Percentiles rank a stretch among this genome's conserved stretches.
phyloP scores from a whole-genome alignment of 2,329 filamentous ascomycete genomes.

The Sporothrix brasiliensis region DNA sequence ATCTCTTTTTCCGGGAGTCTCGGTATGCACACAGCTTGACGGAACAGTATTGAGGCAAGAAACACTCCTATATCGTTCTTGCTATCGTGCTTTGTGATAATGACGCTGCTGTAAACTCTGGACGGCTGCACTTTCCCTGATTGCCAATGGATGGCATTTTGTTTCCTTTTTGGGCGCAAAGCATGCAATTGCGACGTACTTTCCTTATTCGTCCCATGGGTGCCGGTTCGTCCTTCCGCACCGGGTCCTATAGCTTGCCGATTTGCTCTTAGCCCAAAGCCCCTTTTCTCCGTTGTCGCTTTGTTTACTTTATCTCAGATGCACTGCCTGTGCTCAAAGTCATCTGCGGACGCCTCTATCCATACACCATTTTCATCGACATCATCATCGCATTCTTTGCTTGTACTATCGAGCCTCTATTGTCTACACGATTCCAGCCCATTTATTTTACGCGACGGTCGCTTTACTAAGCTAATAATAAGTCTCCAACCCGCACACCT shows the following conservation, averaged over 20 bases:
- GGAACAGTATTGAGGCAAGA: background rate
- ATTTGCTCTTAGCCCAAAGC: background rate
- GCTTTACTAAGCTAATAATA: background rate
- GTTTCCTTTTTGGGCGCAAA: constrained; percentile 8
- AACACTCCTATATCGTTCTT: background rate
- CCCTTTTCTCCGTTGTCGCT: background rate
- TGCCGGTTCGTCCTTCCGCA: background rate
- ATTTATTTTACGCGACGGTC: no score
- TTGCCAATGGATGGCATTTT: background rate
- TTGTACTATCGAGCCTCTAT: background rate
- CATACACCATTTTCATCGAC: constrained; percentile 16
- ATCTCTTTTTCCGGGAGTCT: background rate
- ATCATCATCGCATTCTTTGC: background rate
- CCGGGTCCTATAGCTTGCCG: background rate
- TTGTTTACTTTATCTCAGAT: constrained; percentile 23
- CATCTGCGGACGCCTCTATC: background rate
- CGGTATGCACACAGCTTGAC: constrained; percentile 31
- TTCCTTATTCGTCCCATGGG: constrained; percentile 4
- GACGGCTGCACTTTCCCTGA: background rate
- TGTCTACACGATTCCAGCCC: background rate
- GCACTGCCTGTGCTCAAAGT: background rate
- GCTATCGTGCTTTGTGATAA: background rate
- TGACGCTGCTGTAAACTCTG: background rate
- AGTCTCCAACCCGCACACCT: background rate
- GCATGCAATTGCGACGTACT: background rate